These are phyloP conservation scores for Blastobotrys malaysiensis DNA, from an alignment of 1,139 yeast species.

Conservation along the genomic window DNA sequence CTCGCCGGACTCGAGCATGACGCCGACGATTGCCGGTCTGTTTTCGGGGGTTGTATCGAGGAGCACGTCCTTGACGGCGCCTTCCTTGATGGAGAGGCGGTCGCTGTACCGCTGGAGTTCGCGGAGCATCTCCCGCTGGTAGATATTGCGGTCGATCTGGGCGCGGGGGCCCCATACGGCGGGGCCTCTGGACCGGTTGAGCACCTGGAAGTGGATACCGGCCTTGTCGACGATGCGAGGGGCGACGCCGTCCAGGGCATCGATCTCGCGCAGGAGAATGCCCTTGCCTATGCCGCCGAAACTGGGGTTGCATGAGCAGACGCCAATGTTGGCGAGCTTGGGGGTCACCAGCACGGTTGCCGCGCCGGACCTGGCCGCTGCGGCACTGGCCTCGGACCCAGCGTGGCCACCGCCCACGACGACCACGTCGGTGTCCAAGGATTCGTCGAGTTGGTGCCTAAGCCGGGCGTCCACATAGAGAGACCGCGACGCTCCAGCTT, in stretches of 20 bases:
- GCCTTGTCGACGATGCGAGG: slow-evolving; percentile 82
- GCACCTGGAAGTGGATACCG: slow-evolving; percentile 84
- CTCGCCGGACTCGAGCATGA: slow-evolving; percentile 57
- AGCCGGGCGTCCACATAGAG: not conserved
- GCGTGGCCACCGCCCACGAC: slow-evolving; percentile 99
- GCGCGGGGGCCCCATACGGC: slow-evolving; percentile 99
- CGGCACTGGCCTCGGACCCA: slow-evolving; percentile 96
- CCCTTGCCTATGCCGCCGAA: slow-evolving; percentile 99
- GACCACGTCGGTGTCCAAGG: slow-evolving; percentile 52
- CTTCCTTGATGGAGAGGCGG: slow-evolving; percentile 53
- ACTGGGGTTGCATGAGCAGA: slow-evolving; percentile 95
- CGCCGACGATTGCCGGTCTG: slow-evolving; percentile 49
- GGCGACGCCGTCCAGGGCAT: slow-evolving; percentile 92
- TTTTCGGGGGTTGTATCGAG: slow-evolving; percentile 41
- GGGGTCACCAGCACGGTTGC: slow-evolving; percentile 77
- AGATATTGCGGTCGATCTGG: slow-evolving; percentile 83
- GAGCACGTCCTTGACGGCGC: slow-evolving; percentile 81
- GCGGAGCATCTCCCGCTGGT: slow-evolving; percentile 72
- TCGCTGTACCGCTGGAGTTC: slow-evolving; percentile 55
- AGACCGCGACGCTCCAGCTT: not conserved
- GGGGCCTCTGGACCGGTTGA: slow-evolving; percentile 86
- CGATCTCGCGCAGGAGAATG: slow-evolving; percentile 83
- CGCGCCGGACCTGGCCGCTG: slow-evolving; percentile 80
- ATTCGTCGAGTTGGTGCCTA: slow-evolving; percentile 2
- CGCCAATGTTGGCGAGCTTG: slow-evolving; percentile 66